Base-by-base conservation (phyloP, 129 eudicot genomes). In the Dittrichia graveolens region DNA sequence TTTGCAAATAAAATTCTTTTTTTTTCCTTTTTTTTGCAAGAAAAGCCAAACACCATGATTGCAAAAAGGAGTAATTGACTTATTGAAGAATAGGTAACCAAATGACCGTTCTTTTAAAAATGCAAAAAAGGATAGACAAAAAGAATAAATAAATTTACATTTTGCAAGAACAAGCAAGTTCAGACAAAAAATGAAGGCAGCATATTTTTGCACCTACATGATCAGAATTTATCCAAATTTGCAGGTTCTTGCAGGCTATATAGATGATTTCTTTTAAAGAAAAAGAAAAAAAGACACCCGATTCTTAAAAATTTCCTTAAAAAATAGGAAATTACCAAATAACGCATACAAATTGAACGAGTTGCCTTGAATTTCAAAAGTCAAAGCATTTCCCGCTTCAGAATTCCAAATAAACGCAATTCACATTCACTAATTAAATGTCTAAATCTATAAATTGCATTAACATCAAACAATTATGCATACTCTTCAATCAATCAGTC, bases 381-480 rank as follows among this genome's bases (percentile, higher is more conserved):
- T 5, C 31, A 62, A 38, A 41, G 47, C 34, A 48, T 45, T 60
- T 59, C 68, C 46, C 77, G 35, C 55, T 15, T 72, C 68, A 52
- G 18, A 0, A n/a, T 10, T 63, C 64, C n/a, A 64, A 74, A 7
- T 24, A 42, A 18, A 62, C 14, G 11, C 56, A 60, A 58, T 44
- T 72, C 46, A 58, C 67, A 72, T 45, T 42, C 44, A 59, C n/a
- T 12, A n/a, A n/a, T n/a, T n/a, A n/a, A n/a, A n/a, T n/a, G n/a
- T n/a, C n/a, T n/a, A 72, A 12, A 72, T 41, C 65, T 34, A 43
- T 19, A 65, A 31, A 15, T 55, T 65, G 58, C 80, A 76, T 6
- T 31, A 31, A 14, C 44, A 65, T 65, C 48, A 34, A 58, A 48
- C 19, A 38, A 48, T 8, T 55, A 11, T 1, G 47, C 58, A 7